Evolutionary conservation across 257 asterid genomes (phyloP).

Genomic region (Linderniella brevidens): DNA sequence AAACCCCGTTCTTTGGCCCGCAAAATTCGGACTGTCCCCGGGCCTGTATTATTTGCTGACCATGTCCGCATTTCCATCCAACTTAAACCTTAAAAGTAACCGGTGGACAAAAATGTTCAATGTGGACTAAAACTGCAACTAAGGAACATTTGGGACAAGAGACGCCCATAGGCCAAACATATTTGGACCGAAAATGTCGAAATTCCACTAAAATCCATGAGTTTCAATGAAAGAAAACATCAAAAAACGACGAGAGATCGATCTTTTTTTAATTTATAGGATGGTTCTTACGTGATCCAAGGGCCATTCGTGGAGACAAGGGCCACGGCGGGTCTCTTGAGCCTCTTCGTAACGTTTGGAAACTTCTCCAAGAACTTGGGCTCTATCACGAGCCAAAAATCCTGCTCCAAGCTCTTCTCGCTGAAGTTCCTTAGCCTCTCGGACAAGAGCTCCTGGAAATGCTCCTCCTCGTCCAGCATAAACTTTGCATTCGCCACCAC

Average conservation of each 20-base stretch:
- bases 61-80: too few relatives aligned
- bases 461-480: constrained; percentile 99
- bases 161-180: too few relatives aligned
- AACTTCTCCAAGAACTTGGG: constrained; percentile 89
- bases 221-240: too few relatives aligned
- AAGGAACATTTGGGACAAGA: too few relatives aligned
- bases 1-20: too few relatives aligned
- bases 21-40: too few relatives aligned
- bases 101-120: too few relatives aligned
- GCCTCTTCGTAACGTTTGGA: constrained; percentile 58
- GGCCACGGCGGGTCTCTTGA: constrained; percentile 91
- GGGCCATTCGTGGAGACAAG: constrained; percentile 79
- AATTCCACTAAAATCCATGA: too few relatives aligned
- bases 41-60: too few relatives aligned
- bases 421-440: constrained; percentile 56
- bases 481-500: constrained; percentile 89
- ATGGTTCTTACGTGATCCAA: constrained; percentile 67
- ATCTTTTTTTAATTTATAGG: not conserved
- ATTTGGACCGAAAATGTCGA: too few relatives aligned
- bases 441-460: constrained; percentile 62
- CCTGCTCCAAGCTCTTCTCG: constrained; percentile 59
- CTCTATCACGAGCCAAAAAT: constrained; percentile 94
- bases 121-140: too few relatives aligned
- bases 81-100: too few relatives aligned
- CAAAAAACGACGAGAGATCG: not conserved